Conservation (phyloP, 176 grass and related monocot genomes). For the Triticum dicoccoides region DNA sequence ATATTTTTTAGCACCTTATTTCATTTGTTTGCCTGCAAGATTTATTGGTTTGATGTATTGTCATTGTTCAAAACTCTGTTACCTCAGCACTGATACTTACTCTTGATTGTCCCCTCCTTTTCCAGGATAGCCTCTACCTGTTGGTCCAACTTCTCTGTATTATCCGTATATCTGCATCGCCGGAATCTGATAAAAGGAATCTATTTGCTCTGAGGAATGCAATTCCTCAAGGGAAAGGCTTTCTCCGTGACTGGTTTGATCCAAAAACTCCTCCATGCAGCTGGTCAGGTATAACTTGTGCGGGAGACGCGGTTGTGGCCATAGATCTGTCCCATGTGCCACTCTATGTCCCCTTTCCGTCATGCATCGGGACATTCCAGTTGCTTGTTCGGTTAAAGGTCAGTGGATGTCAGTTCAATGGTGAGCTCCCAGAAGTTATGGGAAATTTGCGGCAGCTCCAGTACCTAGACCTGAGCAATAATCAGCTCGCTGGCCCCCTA, state of each 20-base stretch:
- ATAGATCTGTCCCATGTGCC: slow-evolving; percentile 56
- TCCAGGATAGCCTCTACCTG: slow-evolving; percentile 24
- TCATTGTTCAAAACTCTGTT: neutral
- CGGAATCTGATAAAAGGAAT: slow-evolving; percentile 43
- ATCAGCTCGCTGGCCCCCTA: slow-evolving; percentile 53
- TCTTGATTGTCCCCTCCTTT: neutral
- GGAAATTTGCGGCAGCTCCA: slow-evolving; percentile 51
- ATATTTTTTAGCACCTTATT: neutral
- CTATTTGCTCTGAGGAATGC: slow-evolving; percentile 45
- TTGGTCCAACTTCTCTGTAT: slow-evolving; percentile 33
- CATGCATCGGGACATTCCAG: slow-evolving; percentile 39
- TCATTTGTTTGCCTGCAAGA: neutral
- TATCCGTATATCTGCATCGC: slow-evolving; percentile 19
- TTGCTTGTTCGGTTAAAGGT: slow-evolving; percentile 53
- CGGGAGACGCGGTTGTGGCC: slow-evolving; percentile 28
- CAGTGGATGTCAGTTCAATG: slow-evolving; percentile 50
- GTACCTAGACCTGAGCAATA: slow-evolving; percentile 67
- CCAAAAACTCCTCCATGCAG: slow-evolving; percentile 53
- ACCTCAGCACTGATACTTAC: neutral
- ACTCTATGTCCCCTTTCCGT: slow-evolving; percentile 47
- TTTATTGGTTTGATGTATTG: neutral
- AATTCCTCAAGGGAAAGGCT: slow-evolving; percentile 32
- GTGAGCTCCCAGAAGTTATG: slow-evolving; percentile 49
- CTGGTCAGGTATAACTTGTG: slow-evolving; percentile 71
- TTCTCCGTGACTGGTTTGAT: slow-evolving; percentile 59